phyloP scores from a whole-genome alignment of 805 yeast species.

The Candida montana region DNA sequence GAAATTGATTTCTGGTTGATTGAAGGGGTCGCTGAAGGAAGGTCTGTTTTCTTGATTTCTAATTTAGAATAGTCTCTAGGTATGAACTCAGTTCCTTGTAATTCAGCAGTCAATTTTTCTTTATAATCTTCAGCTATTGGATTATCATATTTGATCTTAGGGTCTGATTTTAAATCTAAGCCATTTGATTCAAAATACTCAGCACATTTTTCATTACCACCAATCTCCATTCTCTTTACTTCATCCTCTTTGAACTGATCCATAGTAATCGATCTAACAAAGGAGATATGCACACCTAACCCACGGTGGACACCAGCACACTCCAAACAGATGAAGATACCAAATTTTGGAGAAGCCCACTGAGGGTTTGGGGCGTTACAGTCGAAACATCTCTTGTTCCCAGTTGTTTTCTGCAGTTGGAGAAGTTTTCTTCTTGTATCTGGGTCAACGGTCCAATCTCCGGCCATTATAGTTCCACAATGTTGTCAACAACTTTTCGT shows the following conservation, averaged over 20 bases:
- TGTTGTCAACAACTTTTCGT: too few species aligned
- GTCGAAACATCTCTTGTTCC: conserved; percentile 86
- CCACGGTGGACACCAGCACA: conserved; percentile 98
- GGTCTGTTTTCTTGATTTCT: conserved; percentile 24
- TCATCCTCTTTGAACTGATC: conserved; percentile 97
- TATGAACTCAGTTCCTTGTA: conserved; percentile 64
- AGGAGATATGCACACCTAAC: conserved; percentile 92
- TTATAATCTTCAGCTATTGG: conserved; percentile 94
- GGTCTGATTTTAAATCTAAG: conserved; percentile 55
- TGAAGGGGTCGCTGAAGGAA: conserved; percentile 5
- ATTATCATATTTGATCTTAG: conserved; percentile 76
- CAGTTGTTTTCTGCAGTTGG: conserved; percentile 75
- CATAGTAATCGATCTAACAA: conserved; percentile 96
- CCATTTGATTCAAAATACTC: conserved; percentile 70
- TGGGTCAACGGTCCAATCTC: conserved; percentile 87
- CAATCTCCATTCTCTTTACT: conserved; percentile 82
- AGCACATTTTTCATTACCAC: conserved; percentile 80
- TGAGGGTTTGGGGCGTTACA: conserved; percentile 96
- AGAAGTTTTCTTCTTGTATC: conserved; percentile 78
- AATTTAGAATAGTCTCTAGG: conserved; percentile 51
- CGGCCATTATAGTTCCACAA: conserved; percentile 15
- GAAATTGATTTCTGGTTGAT: conserved; percentile 4
- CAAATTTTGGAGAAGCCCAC: conserved; percentile 99
- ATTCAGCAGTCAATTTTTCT: conserved; percentile 64
- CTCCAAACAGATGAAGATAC: conserved; percentile 93